Percentiles rank a stretch among this genome's conserved stretches.
phyloP scores from a whole-genome alignment of 371 early-diverging fungal species.

The Actinomucor elegans region DNA sequence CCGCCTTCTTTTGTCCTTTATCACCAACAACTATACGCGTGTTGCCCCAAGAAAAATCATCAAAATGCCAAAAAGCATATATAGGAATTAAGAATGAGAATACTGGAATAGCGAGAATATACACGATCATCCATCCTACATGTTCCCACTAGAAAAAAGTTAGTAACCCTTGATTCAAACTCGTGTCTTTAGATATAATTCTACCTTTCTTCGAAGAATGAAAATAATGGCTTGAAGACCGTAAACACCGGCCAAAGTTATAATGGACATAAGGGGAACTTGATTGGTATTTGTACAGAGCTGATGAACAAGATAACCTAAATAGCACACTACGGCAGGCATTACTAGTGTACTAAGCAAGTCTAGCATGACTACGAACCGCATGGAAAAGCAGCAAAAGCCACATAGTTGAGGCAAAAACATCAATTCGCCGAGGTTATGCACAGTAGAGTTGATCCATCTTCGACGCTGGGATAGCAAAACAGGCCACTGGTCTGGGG shows the following conservation, averaged over 20 bases:
- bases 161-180: too few relatives aligned
- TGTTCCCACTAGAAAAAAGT: conserved; percentile 58
- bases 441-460: conserved; percentile 98
- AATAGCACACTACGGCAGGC: conserved; percentile 90
- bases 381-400: conserved; percentile 96
- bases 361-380: conserved; percentile 92
- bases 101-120: conserved; percentile 68
- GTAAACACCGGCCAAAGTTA: conserved; percentile 79
- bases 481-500: conserved; percentile 92
- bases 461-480: conserved; percentile 94
- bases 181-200: conserved; percentile 66
- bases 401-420: conserved; percentile 88
- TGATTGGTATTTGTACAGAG: conserved; percentile 53
- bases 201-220: conserved; percentile 85
- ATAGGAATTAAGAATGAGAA: conserved; percentile 66
- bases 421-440: conserved; percentile 91
- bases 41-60: conserved; percentile 91
- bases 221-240: conserved; percentile 89
- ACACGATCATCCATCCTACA: conserved; percentile 88
- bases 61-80: conserved; percentile 92
- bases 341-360: conserved; percentile 84
- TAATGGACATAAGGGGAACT: conserved; percentile 64
- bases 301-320: conserved; percentile 74
- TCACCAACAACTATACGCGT: conserved; percentile 88
- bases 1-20: conserved; percentile 67